These are phyloP conservation scores for Scytalidium sp. DNA, from an alignment of 2,329 filamentous ascomycete species.

Conservation along the genomic window DNA sequence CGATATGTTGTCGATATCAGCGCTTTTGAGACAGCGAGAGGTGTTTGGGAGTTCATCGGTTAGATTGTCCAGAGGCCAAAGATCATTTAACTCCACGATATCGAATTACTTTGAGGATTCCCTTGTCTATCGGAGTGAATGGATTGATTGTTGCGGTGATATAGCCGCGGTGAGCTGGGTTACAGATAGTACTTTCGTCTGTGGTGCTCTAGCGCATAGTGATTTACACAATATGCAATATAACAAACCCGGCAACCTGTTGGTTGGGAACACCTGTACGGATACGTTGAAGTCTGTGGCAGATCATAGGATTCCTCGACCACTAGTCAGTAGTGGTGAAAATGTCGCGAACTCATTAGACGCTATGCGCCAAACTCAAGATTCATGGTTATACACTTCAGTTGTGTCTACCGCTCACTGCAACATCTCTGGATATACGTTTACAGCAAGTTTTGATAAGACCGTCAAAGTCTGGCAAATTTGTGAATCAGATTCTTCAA, in stretches of 20 bases:
- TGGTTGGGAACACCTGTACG: conserved; percentile 46
- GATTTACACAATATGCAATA: conserved; percentile 64
- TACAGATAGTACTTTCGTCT: conserved; percentile 50
- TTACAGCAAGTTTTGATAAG: conserved; percentile 60
- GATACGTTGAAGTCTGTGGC: conserved; percentile 48
- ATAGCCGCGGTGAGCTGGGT: conserved; percentile 58
- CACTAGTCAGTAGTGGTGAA: conserved; percentile 36
- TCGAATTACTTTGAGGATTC: conserved; percentile 42
- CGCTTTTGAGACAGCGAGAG: conserved; percentile 22
- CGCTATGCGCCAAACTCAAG: conserved; percentile 56
- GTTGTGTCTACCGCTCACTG: conserved; percentile 61
- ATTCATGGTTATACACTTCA: conserved; percentile 62
- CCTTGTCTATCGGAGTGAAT: conserved; percentile 49
- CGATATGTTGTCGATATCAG: conserved; percentile 3
- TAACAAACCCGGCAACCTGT: conserved; percentile 61
- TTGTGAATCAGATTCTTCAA: conserved; percentile 32
- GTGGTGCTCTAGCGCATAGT: conserved; percentile 60
- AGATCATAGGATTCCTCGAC: conserved; percentile 55
- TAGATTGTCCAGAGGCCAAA: conserved; percentile 11
- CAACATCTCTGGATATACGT: conserved; percentile 40
- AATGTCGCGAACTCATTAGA: conserved; percentile 52
- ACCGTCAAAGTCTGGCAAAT: conserved; percentile 59
- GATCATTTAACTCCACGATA: conserved; percentile 16
- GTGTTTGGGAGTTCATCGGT: conserved; percentile 15
- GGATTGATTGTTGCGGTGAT: conserved; percentile 60